phyloP scores from a whole-genome alignment of 352 stramenopile genomes.

The Phytopythium sindhum region DNA sequence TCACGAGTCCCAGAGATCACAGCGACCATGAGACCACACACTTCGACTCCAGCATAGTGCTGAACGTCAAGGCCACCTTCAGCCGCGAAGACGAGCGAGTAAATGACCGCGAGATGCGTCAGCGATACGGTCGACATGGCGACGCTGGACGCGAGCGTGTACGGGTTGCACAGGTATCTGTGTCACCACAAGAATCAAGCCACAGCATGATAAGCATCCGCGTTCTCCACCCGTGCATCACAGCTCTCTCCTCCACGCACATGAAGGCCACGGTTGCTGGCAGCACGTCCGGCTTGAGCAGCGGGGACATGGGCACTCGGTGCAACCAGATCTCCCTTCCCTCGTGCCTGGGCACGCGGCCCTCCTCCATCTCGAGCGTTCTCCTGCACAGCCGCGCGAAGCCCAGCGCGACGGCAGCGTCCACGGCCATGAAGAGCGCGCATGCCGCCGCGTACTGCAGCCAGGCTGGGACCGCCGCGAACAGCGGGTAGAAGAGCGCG shows the following conservation, averaged over 20 bases:
- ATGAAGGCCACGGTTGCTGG: conserved; percentile 49
- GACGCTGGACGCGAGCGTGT: conserved; percentile 59
- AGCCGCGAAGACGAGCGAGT: conserved; percentile 65
- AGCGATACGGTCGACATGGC: conserved; percentile 72
- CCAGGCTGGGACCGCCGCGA: conserved; percentile 15
- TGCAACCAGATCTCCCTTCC: conserved; percentile 70
- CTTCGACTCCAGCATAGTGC: not conserved
- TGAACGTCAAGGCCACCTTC: conserved; percentile 29
- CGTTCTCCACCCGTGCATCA: not conserved
- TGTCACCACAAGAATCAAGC: not conserved
- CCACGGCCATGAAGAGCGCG: conserved; percentile 43
- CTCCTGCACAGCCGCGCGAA: conserved; percentile 50
- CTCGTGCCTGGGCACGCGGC: conserved; percentile 24
- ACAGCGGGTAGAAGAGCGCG: conserved; percentile 55
- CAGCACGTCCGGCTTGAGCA: conserved; percentile 46
- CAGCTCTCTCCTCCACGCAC: conserved; percentile 16
- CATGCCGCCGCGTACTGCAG: conserved; percentile 31
- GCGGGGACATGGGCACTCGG: conserved; percentile 63
- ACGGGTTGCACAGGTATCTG: conserved; percentile 77
- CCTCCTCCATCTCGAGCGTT: conserved; percentile 50
- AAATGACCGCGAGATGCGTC: conserved; percentile 62
- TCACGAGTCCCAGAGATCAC: conserved; percentile 2
- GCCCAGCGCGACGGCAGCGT: conserved; percentile 53
- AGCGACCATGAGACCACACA: not conserved
- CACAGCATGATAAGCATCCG: not conserved